Evolutionary conservation across 2,329 filamentous ascomycete species (phyloP), one percentile per base, ranked within the genome.

Genomic region (Diaporthe aspalathi): DNA sequence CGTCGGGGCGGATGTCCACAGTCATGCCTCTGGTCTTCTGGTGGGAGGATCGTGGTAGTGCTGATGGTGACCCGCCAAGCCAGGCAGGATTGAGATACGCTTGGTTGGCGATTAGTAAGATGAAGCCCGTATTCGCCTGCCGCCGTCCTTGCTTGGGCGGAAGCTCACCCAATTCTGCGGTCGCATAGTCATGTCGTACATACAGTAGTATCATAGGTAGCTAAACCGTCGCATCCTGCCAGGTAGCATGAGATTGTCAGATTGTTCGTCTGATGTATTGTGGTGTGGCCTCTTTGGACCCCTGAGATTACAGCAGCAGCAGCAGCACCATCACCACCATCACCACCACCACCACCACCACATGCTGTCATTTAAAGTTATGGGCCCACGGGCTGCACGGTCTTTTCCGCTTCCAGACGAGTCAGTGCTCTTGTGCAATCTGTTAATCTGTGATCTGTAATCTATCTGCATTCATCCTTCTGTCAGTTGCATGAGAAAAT

Each of bases 341-440:
- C n/a, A n/a, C n/a, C n/a, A n/a, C n/a, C n/a, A n/a, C n/a, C n/a
- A n/a, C n/a, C n/a, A n/a, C 32, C 32, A 32, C 32, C 32, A 32
- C 32, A 38, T 35, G 67, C 53, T 57, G 67, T 68, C 67, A 60
- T 68, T 68, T 68, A 68, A 43, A 68, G 67, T 68, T 68, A 68
- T 60, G 67, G 53, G 67, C 35, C 50, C 22, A n/a, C 29, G 53
- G 29, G 29, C 43, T 40, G 63, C 63, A 32, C 63, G 63, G 63
- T 22, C 63, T 29, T 60, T n/a, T 60, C 53, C 67, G 43, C 53
- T 60, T 67, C 60, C 45, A 50, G 60, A 7, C 60, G 45, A 65
- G 60, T 38, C 60, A 65, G 60, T 65, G 60, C 60, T 50, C 60
- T 50, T 38, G 60, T 65, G 60, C 60, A 63, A 63, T 63, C 60